Conservation (phyloP, 345 rosid genomes). For the Stellera chamaejasme region DNA sequence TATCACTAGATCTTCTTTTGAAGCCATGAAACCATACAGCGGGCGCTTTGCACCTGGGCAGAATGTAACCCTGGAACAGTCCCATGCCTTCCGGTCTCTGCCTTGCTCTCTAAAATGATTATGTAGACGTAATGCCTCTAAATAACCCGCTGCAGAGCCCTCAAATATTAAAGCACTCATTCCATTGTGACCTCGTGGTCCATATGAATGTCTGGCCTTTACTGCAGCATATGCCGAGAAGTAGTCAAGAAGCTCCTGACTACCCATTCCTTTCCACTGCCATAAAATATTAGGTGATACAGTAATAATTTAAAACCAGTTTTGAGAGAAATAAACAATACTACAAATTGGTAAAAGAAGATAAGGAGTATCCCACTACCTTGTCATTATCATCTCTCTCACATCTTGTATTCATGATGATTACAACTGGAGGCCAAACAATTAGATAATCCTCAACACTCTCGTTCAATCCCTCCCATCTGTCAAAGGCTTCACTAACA, state of each 20-base stretch:
- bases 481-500: constrained; percentile 27
- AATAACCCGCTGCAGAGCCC: constrained; percentile 34
- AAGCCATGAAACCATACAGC: constrained; percentile 36
- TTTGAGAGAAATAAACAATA: neutral
- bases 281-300: neutral
- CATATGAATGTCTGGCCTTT: constrained; percentile 37
- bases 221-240: constrained; percentile 27
- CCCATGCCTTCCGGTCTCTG: constrained; percentile 38
- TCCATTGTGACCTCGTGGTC: constrained; percentile 40
- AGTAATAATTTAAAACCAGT: too few species aligned
- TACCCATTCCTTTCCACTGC: constrained; percentile 45
- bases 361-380: constrained; percentile 14
- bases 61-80: constrained; percentile 16
- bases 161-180: constrained; percentile 37
- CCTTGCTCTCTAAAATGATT: constrained; percentile 35
- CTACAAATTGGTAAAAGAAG: constrained; percentile 5
- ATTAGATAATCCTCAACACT: constrained; percentile 26
- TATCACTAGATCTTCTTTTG: constrained; percentile 25
- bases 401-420: constrained; percentile 33
- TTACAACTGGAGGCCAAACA: constrained; percentile 32
- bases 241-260: constrained; percentile 36
- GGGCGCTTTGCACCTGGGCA: constrained; percentile 31
- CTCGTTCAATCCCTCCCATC: constrained; percentile 28
- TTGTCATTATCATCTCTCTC: constrained; percentile 32
- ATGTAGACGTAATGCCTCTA: constrained; percentile 36